Evolutionary conservation across 169 alveolate genomes (phyloP), one percentile per base, ranked within the genome.

Genomic region (Cryptosporidium xiaoi): DNA sequence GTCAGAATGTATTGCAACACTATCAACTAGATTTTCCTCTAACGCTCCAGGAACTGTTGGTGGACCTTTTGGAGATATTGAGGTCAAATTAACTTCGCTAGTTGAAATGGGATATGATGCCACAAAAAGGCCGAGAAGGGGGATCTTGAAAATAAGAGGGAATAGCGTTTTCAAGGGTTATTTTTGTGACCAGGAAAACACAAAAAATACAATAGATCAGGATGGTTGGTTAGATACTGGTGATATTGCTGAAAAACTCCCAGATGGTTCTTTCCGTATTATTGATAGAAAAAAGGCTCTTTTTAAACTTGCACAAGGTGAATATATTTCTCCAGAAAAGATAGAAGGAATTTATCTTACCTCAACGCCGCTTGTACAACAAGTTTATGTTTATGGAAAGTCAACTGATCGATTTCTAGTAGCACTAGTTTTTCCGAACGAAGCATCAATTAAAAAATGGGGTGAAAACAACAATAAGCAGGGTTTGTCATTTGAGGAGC

Each of bases 161-260:
- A 91, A 93, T 33, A 83, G 90, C 15, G 83, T 93, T 20, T 93
- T 91, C 64, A 66, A 31, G 29, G 97, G 97, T 0, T 95, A 95
- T 68, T 94, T 68, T 65, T 92, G 95, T 83, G 92, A 90, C 31
- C 71, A 83, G 3, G 92, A 93, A 51, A 92, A 92, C 83, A 95
- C 97, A 34, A 62, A 36, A 6, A 95, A 90, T 65, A 93, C 95
- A 16, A 66, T 96, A 51, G 98, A 95, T 91, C 67, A 64, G 31
- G 97, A 96, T 13, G 98, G 97, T 3, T 97, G 98, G 97, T 68
- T 96, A 29, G 97, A 94, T 83, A 92, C 97, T 18, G 99, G 99
- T 24, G 99, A 97, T 91, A 93, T 97, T 20, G 99, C 97, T 53
- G 40, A 66, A 34, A 62, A 93, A 55, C 82, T 62, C 31, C 93